Evolutionary conservation across 2,329 filamentous ascomycete genomes (phyloP), one percentile per base, ranked within the genome.

Genomic region (Colletotrichum lentis): DNA sequence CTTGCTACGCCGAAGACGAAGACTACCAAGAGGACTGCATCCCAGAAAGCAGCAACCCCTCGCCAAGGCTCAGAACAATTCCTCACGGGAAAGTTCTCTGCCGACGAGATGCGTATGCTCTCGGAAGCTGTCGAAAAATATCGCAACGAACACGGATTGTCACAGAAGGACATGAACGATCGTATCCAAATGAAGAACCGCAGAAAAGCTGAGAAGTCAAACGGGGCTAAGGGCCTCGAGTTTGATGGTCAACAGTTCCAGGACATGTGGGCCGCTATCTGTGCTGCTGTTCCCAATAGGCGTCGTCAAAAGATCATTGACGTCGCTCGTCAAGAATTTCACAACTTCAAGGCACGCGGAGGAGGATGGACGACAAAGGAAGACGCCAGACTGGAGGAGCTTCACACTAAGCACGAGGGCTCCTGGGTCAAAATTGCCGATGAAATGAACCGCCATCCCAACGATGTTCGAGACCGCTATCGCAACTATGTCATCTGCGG

Each of bases 381-480:
- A 71, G 87, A 91, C 63, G 77, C 85, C 10, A 80, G 85, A 64
- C 77, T 92, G 7, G 77, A 74, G 5, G 70, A 79, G 1, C 76
- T 86, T 6, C 81, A 85, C 58, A 78, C 82, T 3, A 69, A 77
- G n/a, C 76, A 85, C 56, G 82, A 83, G 1, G 83, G 80, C 18
- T 85, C 87, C 67, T 94, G 90, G 88, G 83, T 83, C 12, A 71
- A 82, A 35, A 90, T 94, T 70, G 87, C 84, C 0, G 80, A 82
- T n/a, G 71, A 86, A 24, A 84, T 92, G 70, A 88, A 88, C 69
- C 88, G 91, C 6, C 85, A 88, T 46, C 82, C 86, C 0, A 85
- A 88, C 68, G 90, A 93, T 74, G 83, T 89, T 60, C 85, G 90
- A 58, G 90, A 93, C 75, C 87, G 91, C 3, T 92, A 89, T 81